Evolutionary conservation across 352 stramenopile genomes (phyloP), one percentile per base, ranked within the genome.

Genomic region (Phytophthora crassamura): DNA sequence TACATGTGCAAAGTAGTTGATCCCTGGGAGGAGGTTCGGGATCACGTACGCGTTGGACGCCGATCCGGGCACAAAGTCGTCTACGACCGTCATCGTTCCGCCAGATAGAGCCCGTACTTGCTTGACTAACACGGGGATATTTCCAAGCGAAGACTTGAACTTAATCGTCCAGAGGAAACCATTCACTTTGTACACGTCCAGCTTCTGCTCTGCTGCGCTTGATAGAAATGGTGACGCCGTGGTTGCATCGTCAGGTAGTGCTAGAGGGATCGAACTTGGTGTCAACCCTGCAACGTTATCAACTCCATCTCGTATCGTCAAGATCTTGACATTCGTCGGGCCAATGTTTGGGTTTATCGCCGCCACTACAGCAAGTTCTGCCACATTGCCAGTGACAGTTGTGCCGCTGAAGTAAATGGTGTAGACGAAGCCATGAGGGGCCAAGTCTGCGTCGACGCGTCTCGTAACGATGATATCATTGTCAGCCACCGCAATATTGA

Each of bases 111-210:
- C 15, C 0, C 39, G 40, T 1, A 52, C 77, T 22, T 84, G 63
- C 5, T 59, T 64, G 2, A 67, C 71, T 2, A 94, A 68, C 15
- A 59, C 64, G 5, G 82, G 62, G 0, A 92, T 65, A 45, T 94
- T 85, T 5, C 86, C 86, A 25, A 94, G 80, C 2, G 77, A 91
- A 1, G 83, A 90, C 38, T 87, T 88, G 36, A 94, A 94, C 48
- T 89, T 90, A 50, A 94, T 79, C 0, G 80, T 91, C 86, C 86
- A 94, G 6, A 90, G 41, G 12, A 93, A 90, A 0, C 86, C 86
- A 28, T 93, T 93, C 3, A 86, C 84, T 64, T 91, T 93, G 64
- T 76, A 94, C 9, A 94, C 73, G 7, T 68, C 74, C 2, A 91
- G 53, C 22, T 54, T 46, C 7, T 50, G 48, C 9, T 67, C 45